These are phyloP conservation scores for Backusella tuberculispora DNA, from an alignment of 192 early-diverging fungal genomes.

Conservation along the genomic window DNA sequence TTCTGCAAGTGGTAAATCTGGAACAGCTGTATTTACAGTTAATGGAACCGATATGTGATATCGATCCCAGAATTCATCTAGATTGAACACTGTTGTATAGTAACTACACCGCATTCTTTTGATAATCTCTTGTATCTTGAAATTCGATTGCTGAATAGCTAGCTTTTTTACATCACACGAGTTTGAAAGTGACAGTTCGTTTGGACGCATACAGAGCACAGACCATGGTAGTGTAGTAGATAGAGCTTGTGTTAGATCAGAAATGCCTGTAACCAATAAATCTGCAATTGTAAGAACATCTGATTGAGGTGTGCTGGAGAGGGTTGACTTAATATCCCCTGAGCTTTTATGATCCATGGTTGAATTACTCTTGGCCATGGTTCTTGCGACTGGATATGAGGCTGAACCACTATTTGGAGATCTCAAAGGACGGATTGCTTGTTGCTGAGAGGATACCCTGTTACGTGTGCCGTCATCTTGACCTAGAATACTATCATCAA, in stretches of 20 bases:
- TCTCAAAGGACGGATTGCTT: slow-evolving; percentile 18
- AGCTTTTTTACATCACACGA: slow-evolving; percentile 70
- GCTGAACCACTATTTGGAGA: background rate
- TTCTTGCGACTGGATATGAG: background rate
- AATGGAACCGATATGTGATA: slow-evolving; percentile 60
- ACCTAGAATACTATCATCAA: slow-evolving; percentile 39
- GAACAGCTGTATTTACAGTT: slow-evolving; percentile 33
- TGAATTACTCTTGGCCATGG: background rate
- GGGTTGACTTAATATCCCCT: slow-evolving; percentile 1
- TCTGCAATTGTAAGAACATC: slow-evolving; percentile 28
- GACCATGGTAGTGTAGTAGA: slow-evolving; percentile 70
- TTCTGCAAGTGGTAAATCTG: slow-evolving; percentile 29
- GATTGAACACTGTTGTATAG: slow-evolving; percentile 75
- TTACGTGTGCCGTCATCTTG: slow-evolving; percentile 19
- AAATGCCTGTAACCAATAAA: slow-evolving; percentile 15
- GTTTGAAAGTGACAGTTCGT: slow-evolving; percentile 60
- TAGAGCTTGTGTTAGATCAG: slow-evolving; percentile 19
- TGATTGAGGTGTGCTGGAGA: background rate
- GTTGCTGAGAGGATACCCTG: slow-evolving; percentile 23
- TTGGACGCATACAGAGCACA: slow-evolving; percentile 76
- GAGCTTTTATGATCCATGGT: background rate
- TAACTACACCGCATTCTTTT: slow-evolving; percentile 62
- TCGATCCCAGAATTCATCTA: slow-evolving; percentile 80
- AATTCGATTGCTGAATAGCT: slow-evolving; percentile 65
- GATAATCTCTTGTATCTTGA: slow-evolving; percentile 68